phyloP scores from a whole-genome alignment of 2,329 filamentous ascomycete species.

The Teratosphaeria nubilosa region DNA sequence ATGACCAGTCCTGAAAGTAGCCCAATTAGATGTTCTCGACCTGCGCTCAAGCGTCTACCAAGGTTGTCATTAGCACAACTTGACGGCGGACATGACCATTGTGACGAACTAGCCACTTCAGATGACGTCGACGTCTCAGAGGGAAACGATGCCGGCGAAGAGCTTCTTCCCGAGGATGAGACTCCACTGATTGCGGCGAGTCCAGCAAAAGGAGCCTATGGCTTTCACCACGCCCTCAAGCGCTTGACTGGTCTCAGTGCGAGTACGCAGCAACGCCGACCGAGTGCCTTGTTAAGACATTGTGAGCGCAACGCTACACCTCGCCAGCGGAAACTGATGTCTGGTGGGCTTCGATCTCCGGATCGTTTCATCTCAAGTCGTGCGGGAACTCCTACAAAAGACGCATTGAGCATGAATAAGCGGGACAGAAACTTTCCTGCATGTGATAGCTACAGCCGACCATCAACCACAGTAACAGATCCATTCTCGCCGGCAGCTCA shows the following conservation, averaged over 20 bases:
- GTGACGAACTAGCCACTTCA: not conserved
- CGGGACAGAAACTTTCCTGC: not conserved
- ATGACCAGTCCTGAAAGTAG: constrained; percentile 10
- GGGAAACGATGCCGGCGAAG: not conserved
- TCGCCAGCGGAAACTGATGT: constrained; percentile 12
- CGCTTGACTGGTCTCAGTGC: not conserved
- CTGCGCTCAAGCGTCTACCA: not conserved
- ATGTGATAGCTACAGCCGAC: not conserved
- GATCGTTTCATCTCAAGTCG: constrained; percentile 50
- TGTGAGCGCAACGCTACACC: constrained; percentile 12
- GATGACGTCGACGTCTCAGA: not conserved
- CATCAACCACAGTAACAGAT: constrained; percentile 5
- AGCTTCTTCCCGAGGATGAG: not conserved
- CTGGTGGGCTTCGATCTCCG: constrained; percentile 26
- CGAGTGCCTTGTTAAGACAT: constrained; percentile 11
- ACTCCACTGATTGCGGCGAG: constrained; percentile 5
- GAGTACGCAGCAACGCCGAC: constrained; percentile 8
- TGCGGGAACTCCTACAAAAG: constrained; percentile 17
- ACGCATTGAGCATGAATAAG: constrained; percentile 6
- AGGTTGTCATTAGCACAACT: not conserved
- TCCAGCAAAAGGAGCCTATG: constrained; percentile 3
- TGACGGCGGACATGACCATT: constrained; percentile 2
- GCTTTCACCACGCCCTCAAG: constrained; percentile 2
- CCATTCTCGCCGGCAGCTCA: constrained; percentile 16
- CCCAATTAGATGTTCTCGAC: constrained; percentile 4